Evolutionary conservation across 2,329 filamentous ascomycete species (phyloP).

Genomic region (Didymella pinodella): DNA sequence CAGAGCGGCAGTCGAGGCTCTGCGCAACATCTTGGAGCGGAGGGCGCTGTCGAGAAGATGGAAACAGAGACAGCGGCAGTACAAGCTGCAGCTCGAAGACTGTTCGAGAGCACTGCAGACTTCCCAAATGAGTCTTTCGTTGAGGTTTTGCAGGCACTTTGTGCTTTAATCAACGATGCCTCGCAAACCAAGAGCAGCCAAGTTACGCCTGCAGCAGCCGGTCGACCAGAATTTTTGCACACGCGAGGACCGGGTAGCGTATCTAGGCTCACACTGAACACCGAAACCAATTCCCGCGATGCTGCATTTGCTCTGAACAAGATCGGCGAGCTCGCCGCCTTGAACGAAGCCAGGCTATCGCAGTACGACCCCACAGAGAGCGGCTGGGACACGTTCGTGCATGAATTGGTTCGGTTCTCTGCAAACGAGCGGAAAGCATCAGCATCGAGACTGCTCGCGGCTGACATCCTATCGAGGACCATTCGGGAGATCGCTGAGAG

Average conservation of each 20-base stretch:
- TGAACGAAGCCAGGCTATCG: slow-evolving; percentile 68
- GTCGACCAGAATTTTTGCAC: slow-evolving; percentile 42
- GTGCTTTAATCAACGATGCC: slow-evolving; percentile 66
- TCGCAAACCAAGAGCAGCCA: slow-evolving; percentile 34
- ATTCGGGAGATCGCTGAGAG: slow-evolving; percentile 58
- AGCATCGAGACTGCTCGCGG: slow-evolving; percentile 58
- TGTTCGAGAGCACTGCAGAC: slow-evolving; percentile 91
- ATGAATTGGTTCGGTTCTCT: slow-evolving; percentile 61
- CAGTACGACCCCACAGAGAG: slow-evolving; percentile 70
- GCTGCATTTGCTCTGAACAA: slow-evolving; percentile 59
- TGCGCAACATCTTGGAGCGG: slow-evolving; percentile 33
- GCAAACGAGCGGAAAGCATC: slow-evolving; percentile 50
- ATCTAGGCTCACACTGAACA: slow-evolving; percentile 52
- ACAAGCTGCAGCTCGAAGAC: slow-evolving; percentile 81
- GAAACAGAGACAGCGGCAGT: slow-evolving; percentile 85
- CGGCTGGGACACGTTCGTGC: slow-evolving; percentile 76
- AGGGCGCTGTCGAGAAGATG: slow-evolving; percentile 55
- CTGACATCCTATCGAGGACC: slow-evolving; percentile 59
- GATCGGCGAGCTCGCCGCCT: slow-evolving; percentile 55
- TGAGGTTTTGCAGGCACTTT: slow-evolving; percentile 78
- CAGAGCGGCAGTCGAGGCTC: slow-evolving; percentile 31
- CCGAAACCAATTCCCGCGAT: slow-evolving; percentile 53
- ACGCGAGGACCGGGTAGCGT: slow-evolving; percentile 55
- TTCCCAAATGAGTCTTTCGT: slow-evolving; percentile 85
- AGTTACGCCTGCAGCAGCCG: slow-evolving; percentile 31